These are phyloP conservation scores for Malus hybrid DNA, from an alignment of 331 rosid species.

Conservation along the genomic window DNA sequence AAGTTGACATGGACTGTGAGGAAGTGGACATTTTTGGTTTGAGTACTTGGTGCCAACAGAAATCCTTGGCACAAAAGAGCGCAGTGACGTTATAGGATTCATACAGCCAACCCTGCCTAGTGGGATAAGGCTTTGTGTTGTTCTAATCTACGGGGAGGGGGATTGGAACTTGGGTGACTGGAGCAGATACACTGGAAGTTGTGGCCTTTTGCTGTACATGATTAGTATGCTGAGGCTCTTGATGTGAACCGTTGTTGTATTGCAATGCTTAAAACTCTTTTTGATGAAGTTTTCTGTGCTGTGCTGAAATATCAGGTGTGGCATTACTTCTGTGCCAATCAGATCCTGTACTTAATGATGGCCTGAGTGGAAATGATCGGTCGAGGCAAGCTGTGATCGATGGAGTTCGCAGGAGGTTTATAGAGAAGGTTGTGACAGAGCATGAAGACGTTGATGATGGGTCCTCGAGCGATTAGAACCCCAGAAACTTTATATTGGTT, in stretches of 20 bases:
- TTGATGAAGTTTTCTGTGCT: neutral
- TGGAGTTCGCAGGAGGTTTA: conserved; percentile 65
- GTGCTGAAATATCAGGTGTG: conserved; percentile 44
- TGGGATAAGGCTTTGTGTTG: too few species aligned
- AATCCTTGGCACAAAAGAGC: too few species aligned
- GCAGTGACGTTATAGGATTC: too few species aligned
- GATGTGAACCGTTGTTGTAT: neutral
- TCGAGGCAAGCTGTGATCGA: conserved; percentile 73
- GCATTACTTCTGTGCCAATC: conserved; percentile 89
- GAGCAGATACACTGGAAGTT: too few species aligned
- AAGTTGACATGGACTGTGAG: neutral
- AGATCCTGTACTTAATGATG: conserved; percentile 82
- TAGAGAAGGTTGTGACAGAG: conserved; percentile 70
- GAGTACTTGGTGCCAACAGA: too few species aligned
- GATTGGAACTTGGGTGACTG: too few species aligned
- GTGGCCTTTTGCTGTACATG: too few species aligned
- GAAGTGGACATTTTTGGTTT: neutral
- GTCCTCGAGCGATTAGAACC: conserved; percentile 64
- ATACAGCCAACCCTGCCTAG: too few species aligned
- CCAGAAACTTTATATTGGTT: neutral
- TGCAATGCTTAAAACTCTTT: neutral
- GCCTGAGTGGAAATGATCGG: conserved; percentile 47
- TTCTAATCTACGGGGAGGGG: too few species aligned
- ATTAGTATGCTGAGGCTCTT: neutral
- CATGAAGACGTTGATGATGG: conserved; percentile 74